A percentile compares a stretch with the other conserved stretches of the same genome.
phyloP scores from a whole-genome alignment of 2,329 filamentous ascomycete genomes.

The Epichloe hybrida region DNA sequence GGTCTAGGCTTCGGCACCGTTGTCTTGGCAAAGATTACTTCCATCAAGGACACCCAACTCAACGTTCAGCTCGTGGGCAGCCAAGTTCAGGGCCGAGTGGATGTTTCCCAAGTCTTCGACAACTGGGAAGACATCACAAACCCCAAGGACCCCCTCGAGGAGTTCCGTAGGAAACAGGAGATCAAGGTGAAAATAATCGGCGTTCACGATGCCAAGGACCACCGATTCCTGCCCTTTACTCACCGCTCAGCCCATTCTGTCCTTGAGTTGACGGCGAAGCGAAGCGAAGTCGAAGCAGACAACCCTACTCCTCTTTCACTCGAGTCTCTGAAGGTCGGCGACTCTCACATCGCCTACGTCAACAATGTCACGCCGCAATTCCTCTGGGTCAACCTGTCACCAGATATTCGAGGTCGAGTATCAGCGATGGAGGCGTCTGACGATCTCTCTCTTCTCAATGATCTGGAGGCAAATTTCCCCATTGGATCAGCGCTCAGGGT shows the following conservation, averaged over 20 bases:
- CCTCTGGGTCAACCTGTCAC: slow-evolving; percentile 84
- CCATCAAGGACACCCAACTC: slow-evolving; percentile 79
- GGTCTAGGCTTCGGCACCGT: slow-evolving; percentile 63
- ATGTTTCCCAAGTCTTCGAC: slow-evolving; percentile 83
- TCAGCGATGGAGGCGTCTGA: slow-evolving; percentile 74
- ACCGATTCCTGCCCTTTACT: slow-evolving; percentile 82
- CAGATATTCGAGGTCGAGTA: slow-evolving; percentile 74
- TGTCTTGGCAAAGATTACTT: slow-evolving; percentile 65
- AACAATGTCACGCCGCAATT: slow-evolving; percentile 75
- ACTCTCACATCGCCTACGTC: slow-evolving; percentile 67
- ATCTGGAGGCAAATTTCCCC: slow-evolving; percentile 66
- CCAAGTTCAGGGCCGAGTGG: slow-evolving; percentile 72
- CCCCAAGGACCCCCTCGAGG: slow-evolving; percentile 61
- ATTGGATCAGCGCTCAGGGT: slow-evolving; percentile 79
- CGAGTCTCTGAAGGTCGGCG: slow-evolving; percentile 58
- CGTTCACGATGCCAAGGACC: slow-evolving; percentile 78
- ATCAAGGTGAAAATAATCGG: slow-evolving; percentile 69
- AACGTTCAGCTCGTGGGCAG: slow-evolving; percentile 74
- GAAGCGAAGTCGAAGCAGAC: slow-evolving; percentile 43
- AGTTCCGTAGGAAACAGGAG: slow-evolving; percentile 58
- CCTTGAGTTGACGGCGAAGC: slow-evolving; percentile 76
- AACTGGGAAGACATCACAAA: slow-evolving; percentile 76
- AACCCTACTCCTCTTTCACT: slow-evolving; percentile 45
- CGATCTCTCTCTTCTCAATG: slow-evolving; percentile 64
- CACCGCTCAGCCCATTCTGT: slow-evolving; percentile 73